Percentiles rank a stretch among this genome's conserved stretches.
Conservation (phyloP, 2,329 filamentous ascomycete species). For the Blastomyces emzantsi region DNA sequence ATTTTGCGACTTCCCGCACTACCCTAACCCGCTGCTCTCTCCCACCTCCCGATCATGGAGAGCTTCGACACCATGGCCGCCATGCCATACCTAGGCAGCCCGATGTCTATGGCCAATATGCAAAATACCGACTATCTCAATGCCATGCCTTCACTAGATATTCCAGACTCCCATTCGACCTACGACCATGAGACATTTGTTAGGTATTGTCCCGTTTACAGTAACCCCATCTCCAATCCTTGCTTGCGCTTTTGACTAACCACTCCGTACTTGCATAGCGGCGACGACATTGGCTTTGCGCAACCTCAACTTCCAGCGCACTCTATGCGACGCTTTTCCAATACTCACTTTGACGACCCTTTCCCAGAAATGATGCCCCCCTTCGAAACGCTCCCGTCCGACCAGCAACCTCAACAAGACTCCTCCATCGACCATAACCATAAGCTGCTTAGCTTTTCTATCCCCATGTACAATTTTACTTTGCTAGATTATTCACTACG, state of each 20-base stretch:
- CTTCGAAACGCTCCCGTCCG: conserved; percentile 36
- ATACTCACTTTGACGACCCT: conserved; percentile 39
- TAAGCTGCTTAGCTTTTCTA: conserved; percentile 65
- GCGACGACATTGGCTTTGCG: conserved; percentile 45
- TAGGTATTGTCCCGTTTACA: conserved; percentile 39
- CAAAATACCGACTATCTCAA: conserved; percentile 40
- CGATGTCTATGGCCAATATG: conserved; percentile 47
- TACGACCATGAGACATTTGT: conserved; percentile 53
- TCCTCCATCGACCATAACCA: conserved; percentile 56
- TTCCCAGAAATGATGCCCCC: conserved; percentile 39
- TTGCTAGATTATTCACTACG: conserved; percentile 53
- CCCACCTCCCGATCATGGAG: conserved; percentile 36
- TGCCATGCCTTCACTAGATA: conserved; percentile 45
- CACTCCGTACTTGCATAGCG: conserved; percentile 26
- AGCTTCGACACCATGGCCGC: conserved; percentile 52
- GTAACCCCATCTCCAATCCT: conserved; percentile 11
- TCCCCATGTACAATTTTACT: conserved; percentile 52
- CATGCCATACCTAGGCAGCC: conserved; percentile 54
- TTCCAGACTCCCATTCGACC: conserved; percentile 50
- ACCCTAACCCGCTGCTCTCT: not conserved
- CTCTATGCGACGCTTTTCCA: conserved; percentile 43
- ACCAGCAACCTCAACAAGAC: conserved; percentile 40
- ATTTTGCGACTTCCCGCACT: not conserved
- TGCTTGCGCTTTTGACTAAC: conserved; percentile 15
- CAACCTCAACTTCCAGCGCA: conserved; percentile 32